Base-by-base conservation (phyloP, 306 rosid species). In the Senna tora region DNA sequence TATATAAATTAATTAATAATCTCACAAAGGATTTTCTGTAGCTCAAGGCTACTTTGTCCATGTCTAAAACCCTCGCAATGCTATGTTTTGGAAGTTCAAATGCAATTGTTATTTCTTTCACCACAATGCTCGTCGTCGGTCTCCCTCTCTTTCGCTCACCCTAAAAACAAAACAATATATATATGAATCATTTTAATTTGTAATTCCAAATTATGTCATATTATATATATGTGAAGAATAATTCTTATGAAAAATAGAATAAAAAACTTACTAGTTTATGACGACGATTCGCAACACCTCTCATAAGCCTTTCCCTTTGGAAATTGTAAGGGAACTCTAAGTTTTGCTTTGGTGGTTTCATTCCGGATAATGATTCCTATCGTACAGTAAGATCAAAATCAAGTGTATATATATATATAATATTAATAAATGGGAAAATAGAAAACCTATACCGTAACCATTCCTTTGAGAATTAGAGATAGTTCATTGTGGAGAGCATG, bases 11-110 rank as follows among this genome's bases (percentile, higher is more conserved):
- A 25, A 25, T 25, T 25, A 1, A 25, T 25, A 25, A 25, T 25
- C 1, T 21, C 54, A 39, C 32, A 22, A n/a, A 21, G 20, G 28
- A 55, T 20, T 55, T 41, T 54, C 30, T 62, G n/a, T 41, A 25
- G 65, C 65, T 70, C 5, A 55, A 21, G 25, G 56, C 57, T 6
- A 55, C 5, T 22, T 9, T 71, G 50, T 71, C 46, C 67, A 71
- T 57, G 54, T 57, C 46, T 42, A 71, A 25, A 6, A n/a, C n/a
- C 3, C 30, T 56, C 20, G 51, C 38, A 42, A 71, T 57, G 30
- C 67, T 56, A 71, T 57, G 39, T 0, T 38, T 2, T 6, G 75
- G 67, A 57, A 57, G 25, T 30, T 71, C 9, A 13, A 71, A 71
- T 12, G 56, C 5, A 6, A 71, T 0, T 16, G 22, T 34, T 11